Evolutionary conservation across 2,329 filamentous ascomycete genomes (phyloP), one percentile per base, ranked within the genome.

Genomic region (Sporothrix sp.): DNA sequence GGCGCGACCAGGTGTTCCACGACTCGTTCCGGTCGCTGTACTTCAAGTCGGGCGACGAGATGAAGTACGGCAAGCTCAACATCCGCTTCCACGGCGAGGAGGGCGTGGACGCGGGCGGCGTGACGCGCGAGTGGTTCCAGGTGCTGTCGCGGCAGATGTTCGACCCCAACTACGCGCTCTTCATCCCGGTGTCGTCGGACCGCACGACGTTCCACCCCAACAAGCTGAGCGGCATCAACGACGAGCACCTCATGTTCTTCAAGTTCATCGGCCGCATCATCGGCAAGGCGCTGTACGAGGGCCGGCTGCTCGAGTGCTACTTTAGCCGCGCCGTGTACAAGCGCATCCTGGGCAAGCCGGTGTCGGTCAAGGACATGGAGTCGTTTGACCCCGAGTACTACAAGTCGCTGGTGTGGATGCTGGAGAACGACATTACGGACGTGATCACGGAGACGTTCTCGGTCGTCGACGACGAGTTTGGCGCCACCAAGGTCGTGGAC

Each of bases 251-350:
- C 53, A 82, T 88, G 73, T 98, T 96, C 78, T 98, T 98, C 80
- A 97, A 97, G 66, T 98, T 98, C 69, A 96, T 98, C 61, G 93
- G 93, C 37, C 87, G 93, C 45, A 89, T 98, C 68, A 98, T 98
- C 59, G 94, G 93, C 61, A 98, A 98, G 69, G 93, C 93, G 33
- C 76, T 98, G 44, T 98, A 97, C 66, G 94, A 98, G 71, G 87
- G 88, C 40, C 86, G 93, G 51, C 82, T 98, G 32, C 81, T 98
- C 27, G 93, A 98, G 67, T 98, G 93, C 68, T 95, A 97, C 75
- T 98, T 98, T 73, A 97, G 91, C 69, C 84, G 93, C 63, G 94
- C 94, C 13, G 91, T 98, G 47, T 98, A 98, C 76, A 97, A 97
- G 73, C 85, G 88, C 58, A 96, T 98, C 57, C 79, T 98, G 25